Conservation (phyloP, 1,139 yeast species). For the Lodderomyces jiufengensis region DNA sequence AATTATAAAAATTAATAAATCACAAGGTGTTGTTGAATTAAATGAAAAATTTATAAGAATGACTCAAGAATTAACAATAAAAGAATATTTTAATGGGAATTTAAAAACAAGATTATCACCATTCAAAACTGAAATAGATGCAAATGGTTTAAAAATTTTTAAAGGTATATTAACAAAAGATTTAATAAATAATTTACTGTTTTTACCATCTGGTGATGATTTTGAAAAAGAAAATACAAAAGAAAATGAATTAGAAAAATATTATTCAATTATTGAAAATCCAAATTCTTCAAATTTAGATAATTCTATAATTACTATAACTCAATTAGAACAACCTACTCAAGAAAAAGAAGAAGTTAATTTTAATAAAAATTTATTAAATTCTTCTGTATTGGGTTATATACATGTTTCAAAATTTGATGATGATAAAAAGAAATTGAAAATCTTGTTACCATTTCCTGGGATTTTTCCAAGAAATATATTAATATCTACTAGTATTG, state of each 20-base stretch:
- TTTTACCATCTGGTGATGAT: slow-evolving; percentile 47
- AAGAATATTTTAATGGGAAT: slow-evolving; percentile 87
- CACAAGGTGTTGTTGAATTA: slow-evolving; percentile 71
- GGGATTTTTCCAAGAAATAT: slow-evolving; percentile 66
- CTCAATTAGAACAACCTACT: slow-evolving; percentile 53
- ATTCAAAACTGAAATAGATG: slow-evolving; percentile 43
- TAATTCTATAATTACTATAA: slow-evolving; percentile 69
- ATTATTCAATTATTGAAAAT: slow-evolving; percentile 34
- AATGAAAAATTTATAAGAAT: slow-evolving; percentile 70
- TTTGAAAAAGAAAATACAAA: slow-evolving; percentile 27
- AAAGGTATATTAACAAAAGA: slow-evolving; percentile 39
- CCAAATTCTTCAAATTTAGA: slow-evolving; percentile 58
- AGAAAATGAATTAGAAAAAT: slow-evolving; percentile 32
- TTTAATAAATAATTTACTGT: slow-evolving; percentile 33
- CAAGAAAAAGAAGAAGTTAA: slow-evolving; percentile 28
- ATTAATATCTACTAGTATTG: slow-evolving; percentile 28
- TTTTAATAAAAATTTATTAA: slow-evolving; percentile 26
- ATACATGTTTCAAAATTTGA: slow-evolving; percentile 50
- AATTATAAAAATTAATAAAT: slow-evolving; percentile 61
- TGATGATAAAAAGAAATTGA: slow-evolving; percentile 67
- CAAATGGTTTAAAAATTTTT: slow-evolving; percentile 34
- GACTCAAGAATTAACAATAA: slow-evolving; percentile 69
- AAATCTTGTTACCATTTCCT: slow-evolving; percentile 81
- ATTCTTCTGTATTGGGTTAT: slow-evolving; percentile 65
- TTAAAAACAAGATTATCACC: slow-evolving; percentile 71